Percentiles rank a stretch among this genome's conserved stretches.
Conservation (phyloP, 1,284 basidiomycete genomes). For the Ganoderma sp. region DNA sequence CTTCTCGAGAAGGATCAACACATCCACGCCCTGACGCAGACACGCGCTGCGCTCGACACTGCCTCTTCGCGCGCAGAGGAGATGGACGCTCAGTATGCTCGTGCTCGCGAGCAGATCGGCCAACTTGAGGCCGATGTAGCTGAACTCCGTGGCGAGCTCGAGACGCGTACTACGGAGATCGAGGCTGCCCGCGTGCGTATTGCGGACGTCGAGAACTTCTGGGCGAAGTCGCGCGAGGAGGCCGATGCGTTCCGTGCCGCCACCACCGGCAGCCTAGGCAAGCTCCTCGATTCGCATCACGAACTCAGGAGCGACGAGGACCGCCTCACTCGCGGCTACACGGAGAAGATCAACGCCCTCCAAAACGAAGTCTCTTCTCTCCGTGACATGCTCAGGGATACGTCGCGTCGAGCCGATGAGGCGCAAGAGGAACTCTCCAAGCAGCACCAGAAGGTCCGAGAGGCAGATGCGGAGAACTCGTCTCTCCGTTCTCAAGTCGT, state of each 20-base stretch:
- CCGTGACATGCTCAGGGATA: conserved; percentile 80
- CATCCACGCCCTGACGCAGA: conserved; percentile 85
- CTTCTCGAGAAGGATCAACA: conserved; percentile 79
- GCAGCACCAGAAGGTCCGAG: conserved; percentile 69
- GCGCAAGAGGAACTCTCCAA: conserved; percentile 72
- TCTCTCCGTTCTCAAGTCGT: conserved; percentile 80
- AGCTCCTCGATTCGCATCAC: conserved; percentile 84
- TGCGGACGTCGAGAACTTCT: conserved; percentile 82
- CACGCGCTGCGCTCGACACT: conserved; percentile 78
- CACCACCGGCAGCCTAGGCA: conserved; percentile 83
- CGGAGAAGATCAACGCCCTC: conserved; percentile 81
- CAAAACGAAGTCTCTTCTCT: conserved; percentile 79
- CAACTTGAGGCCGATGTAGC: conserved; percentile 77
- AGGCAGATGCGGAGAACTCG: conserved; percentile 75
- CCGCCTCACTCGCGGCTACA: conserved; percentile 71
- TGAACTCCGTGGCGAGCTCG: conserved; percentile 81
- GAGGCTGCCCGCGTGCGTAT: conserved; percentile 71
- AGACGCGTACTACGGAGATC: conserved; percentile 72
- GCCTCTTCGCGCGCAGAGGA: conserved; percentile 83
- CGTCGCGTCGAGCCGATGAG: conserved; percentile 72
- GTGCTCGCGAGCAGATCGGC: conserved; percentile 68
- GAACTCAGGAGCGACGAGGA: conserved; percentile 83
- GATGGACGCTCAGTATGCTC: conserved; percentile 77
- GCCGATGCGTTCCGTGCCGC: conserved; percentile 84
- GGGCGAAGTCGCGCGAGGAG: conserved; percentile 89